Evolutionary conservation across 106 monocot genomes (phyloP), one percentile per base, ranked within the genome.

Genomic region (Phalaenopsis aphrodite): DNA sequence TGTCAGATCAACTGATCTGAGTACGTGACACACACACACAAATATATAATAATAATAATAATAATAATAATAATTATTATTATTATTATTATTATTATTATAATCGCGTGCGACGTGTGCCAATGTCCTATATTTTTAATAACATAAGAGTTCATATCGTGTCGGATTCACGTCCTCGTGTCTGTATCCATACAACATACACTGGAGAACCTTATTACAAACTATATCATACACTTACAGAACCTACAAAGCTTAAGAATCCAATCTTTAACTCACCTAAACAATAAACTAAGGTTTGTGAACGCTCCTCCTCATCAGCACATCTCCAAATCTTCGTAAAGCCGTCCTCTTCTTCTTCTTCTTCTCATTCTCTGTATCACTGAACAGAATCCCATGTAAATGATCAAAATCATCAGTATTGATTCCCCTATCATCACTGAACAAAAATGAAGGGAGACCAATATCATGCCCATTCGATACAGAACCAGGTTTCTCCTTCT

Each of bases 281-380:
- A 52, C 14, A 52, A 52, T 12, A 52, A 23, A 65, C 42, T 80
- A 85, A 55, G 83, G 80, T 38, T 86, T 86, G 64, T 81, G 83
- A 52, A 81, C 75, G 83, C 83, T 85, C 77, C 79, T 83, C 47
- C 89, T 85, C 77, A 81, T 84, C 45, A 87, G 19, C 45, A 83
- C 79, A 2, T 86, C 88, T 16, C 86, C 88, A 68, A 92, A 88
- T 69, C 57, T 92, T 39, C 81, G 48, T 75, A 92, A 55, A 75
- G 89, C 84, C 8, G 78, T 56, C 65, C 72, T 84, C 78, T 83
- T 89, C 78, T 83, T 89, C 85, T 86, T 89, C 71, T 79, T 85
- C 71, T 83, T 85, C 56, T 78, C 75, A 73, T 77, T 7, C 52
- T 81, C 81, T 38, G 39, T 16, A 3, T 42, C 75, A 18, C 56